A percentile compares a stretch with the other conserved stretches of the same genome.
Evolutionary conservation across 2,329 filamentous ascomycete species (phyloP).

Genomic region (Sporothrix dimorphospora): DNA sequence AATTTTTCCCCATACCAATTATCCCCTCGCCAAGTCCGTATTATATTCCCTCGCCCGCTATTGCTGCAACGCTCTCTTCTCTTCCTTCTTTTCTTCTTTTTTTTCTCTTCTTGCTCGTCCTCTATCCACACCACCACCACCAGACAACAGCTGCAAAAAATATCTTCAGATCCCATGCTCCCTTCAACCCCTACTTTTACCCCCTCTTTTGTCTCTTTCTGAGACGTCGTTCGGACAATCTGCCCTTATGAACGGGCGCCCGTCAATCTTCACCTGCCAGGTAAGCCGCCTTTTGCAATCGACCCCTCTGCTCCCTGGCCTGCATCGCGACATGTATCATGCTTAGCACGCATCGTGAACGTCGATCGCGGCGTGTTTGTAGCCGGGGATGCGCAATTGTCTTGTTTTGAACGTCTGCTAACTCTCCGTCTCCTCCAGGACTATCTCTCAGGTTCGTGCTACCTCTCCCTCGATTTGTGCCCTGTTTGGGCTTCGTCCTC

Average conservation of each 20-base stretch:
- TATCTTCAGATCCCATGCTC: slow-evolving; percentile 4
- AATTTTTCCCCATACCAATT: slow-evolving; percentile 31
- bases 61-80: slow-evolving; percentile 29
- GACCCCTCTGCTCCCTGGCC: not conserved
- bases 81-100: slow-evolving; percentile 23
- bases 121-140: slow-evolving; percentile 10
- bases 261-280: slow-evolving; percentile 85
- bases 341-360: slow-evolving; percentile 10
- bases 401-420: slow-evolving; percentile 10
- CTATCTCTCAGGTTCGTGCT: slow-evolving; percentile 72
- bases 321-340: not conserved
- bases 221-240: slow-evolving; percentile 50
- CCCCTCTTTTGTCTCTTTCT: slow-evolving; percentile 36
- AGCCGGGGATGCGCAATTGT: not conserved
- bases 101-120: slow-evolving; percentile 26
- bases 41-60: slow-evolving; percentile 26
- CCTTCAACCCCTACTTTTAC: slow-evolving; percentile 22
- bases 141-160: not conserved
- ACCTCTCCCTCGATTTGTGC: slow-evolving; percentile 29
- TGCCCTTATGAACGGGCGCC: slow-evolving; percentile 83
- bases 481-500: not conserved
- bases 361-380: not conserved
- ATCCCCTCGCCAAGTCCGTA: not conserved
- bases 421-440: slow-evolving; percentile 51
- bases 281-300: slow-evolving; percentile 51